These are phyloP conservation scores for Conoideocrella luteorostrata DNA, from an alignment of 2,329 filamentous ascomycete species.

Conservation along the genomic window DNA sequence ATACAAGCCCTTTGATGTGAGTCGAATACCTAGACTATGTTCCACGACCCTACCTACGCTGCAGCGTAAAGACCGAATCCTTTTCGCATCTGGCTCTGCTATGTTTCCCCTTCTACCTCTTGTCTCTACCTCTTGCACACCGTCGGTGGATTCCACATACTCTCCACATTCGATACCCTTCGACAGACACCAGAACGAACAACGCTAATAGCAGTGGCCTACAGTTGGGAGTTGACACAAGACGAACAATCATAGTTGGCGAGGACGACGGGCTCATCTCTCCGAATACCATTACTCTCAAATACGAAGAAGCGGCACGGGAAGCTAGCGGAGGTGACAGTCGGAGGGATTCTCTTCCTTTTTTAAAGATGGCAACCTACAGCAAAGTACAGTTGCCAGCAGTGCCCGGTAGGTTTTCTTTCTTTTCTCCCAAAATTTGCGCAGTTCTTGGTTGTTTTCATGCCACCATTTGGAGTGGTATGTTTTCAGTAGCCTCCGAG, in stretches of 20 bases:
- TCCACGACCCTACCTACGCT: slow-evolving; percentile 15
- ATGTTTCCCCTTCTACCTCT: neutral
- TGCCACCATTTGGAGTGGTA: too few species aligned
- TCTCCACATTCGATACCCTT: neutral
- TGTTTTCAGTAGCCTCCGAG: too few species aligned
- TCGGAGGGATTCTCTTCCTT: slow-evolving; percentile 49
- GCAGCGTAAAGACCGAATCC: neutral
- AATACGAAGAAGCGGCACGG: slow-evolving; percentile 50
- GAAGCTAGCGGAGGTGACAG: slow-evolving; percentile 47
- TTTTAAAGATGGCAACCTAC: slow-evolving; percentile 42
- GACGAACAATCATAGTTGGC: slow-evolving; percentile 49
- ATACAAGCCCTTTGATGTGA: slow-evolving; percentile 56
- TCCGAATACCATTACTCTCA: slow-evolving; percentile 49
- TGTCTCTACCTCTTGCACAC: slow-evolving; percentile 6
- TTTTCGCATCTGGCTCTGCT: neutral
- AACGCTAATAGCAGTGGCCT: neutral
- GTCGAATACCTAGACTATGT: slow-evolving; percentile 32
- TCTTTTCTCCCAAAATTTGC: neutral
- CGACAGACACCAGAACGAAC: neutral
- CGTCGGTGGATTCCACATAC: slow-evolving; percentile 17
- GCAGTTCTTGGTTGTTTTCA: neutral
- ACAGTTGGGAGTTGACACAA: slow-evolving; percentile 47
- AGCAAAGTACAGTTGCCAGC: slow-evolving; percentile 73
- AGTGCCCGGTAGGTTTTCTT: slow-evolving; percentile 70
- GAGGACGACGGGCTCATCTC: slow-evolving; percentile 51